Evolutionary conservation across 495 filamentous ascomycete species (phyloP).

Genomic region (Aspergillus biplanus): DNA sequence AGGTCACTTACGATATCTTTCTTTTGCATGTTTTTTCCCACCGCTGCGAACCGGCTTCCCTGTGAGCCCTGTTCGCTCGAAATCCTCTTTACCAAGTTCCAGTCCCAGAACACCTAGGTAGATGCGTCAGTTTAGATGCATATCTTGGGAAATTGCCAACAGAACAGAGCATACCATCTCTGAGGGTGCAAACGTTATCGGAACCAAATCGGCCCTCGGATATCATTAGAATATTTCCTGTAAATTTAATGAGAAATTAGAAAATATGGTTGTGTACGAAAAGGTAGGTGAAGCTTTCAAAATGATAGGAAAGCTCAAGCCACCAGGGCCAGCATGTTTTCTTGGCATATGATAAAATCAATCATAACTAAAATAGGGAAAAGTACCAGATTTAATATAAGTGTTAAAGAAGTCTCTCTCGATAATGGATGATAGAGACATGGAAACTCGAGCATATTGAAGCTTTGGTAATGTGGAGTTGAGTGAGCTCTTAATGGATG

Average conservation of each 20-base stretch:
- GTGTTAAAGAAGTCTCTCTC: constrained; percentile 80
- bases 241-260: background rate
- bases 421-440: constrained; percentile 73
- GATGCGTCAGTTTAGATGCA: constrained; percentile 8
- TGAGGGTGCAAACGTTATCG: constrained; percentile 77
- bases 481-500: constrained; percentile 60
- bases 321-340: too few relatives aligned
- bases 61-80: constrained; percentile 81
- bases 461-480: constrained; percentile 42
- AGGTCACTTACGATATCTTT: constrained; percentile 54
- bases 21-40: constrained; percentile 62
- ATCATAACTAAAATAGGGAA: background rate
- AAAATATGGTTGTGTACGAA: background rate
- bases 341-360: background rate
- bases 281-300: background rate
- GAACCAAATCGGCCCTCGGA: constrained; percentile 81
- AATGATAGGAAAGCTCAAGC: background rate
- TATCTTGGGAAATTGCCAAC: background rate
- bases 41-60: constrained; percentile 68
- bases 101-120: constrained; percentile 70
- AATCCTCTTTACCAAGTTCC: constrained; percentile 80
- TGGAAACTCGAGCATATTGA: constrained; percentile 70
- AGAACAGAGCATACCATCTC: constrained; percentile 58
- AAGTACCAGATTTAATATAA: constrained; percentile 82
- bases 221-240: constrained; percentile 88